Base-by-base conservation (phyloP, 202 grass and related monocot species). In the Musa balbisiana region DNA sequence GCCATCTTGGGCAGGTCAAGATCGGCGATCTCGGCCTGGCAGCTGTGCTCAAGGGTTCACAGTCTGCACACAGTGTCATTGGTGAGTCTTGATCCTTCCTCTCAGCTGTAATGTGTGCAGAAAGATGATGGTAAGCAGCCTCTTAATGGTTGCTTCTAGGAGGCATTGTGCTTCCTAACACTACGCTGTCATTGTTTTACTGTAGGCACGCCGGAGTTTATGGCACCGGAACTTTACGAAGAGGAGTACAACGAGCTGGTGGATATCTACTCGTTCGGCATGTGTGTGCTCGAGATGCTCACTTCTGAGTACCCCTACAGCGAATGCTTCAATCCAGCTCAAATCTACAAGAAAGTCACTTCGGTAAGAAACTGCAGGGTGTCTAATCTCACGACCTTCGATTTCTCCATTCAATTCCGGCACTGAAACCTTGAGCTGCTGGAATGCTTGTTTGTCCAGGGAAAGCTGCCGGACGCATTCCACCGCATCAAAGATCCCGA, bases 291-390 rank as follows among this genome's bases (percentile, higher is more conserved):
- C 1, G 94, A 98, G 85, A 98, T 98, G 91, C 74, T 94, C 59
- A 93, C 88, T 8, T 72, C 76, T 3, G 88, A 98, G 67, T 98
- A 89, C 75, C 94, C 94, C 1, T 98, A 98, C 72, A 62, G 77
- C 68, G 94, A 98, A 75, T 98, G 94, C 67, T 78, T 60, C 14
- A 98, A 98, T 80, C 91, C 94, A 0, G 94, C 94, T 10, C 94
- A 98, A 85, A 98, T 98, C 53, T 98, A 98, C 83, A 98, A 91
- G 84, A 98, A 98, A 85, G 94, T 98, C 64, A 91, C 88, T 64
- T 82, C 87, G 13, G 86, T 88, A 71, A 53, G 85, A 29, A 33
- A 23, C n/a, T 53, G 2, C 3, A 13, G 50, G 19, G 16, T 19
- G 43, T 23, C 19, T 27, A 19, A 10, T 24, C 0, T 26, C 12